Percentiles rank a stretch among this genome's conserved stretches.
Conservation (phyloP, 805 yeast genomes). For the Kodamaea neixiangensis region DNA sequence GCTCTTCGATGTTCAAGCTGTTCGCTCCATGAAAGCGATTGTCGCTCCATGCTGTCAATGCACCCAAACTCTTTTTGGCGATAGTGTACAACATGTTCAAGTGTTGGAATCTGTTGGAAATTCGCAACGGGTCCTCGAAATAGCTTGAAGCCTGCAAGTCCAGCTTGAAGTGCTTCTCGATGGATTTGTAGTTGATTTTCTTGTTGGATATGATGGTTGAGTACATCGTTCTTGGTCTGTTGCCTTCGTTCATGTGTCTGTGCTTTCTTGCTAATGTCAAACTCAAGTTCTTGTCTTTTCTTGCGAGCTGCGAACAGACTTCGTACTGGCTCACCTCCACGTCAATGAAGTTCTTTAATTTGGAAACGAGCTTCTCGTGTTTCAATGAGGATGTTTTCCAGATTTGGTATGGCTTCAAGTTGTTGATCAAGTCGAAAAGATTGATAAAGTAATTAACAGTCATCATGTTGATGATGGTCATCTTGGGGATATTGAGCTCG, state of each 20-base stretch:
- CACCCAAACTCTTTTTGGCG: slow-evolving; percentile 8
- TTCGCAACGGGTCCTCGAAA: slow-evolving; percentile 32
- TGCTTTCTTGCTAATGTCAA: slow-evolving; percentile 7
- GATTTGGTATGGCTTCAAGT: slow-evolving; percentile 36
- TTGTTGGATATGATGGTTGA: slow-evolving; percentile 24
- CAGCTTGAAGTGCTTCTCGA: slow-evolving; percentile 29
- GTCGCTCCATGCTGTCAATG: not conserved
- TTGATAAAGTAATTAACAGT: slow-evolving; percentile 42
- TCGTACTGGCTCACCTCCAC: slow-evolving; percentile 19
- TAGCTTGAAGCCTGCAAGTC: slow-evolving; percentile 30
- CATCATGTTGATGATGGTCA: slow-evolving; percentile 40
- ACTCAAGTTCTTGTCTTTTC: slow-evolving; percentile 11
- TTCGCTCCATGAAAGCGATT: not conserved
- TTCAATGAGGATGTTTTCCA: slow-evolving; percentile 40
- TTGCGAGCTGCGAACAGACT: slow-evolving; percentile 6
- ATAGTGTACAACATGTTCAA: slow-evolving; percentile 19
- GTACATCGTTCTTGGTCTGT: slow-evolving; percentile 18
- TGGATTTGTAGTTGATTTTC: slow-evolving; percentile 29
- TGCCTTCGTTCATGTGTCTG: not conserved
- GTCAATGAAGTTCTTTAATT: slow-evolving; percentile 31
- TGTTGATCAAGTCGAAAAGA: slow-evolving; percentile 37
- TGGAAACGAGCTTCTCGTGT: slow-evolving; percentile 24
- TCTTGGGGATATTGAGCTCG: slow-evolving; percentile 22
- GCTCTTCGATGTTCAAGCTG: not conserved
- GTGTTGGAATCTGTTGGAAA: slow-evolving; percentile 28